Conservation (phyloP, 192 early-diverging fungal species). For the Entophlyctis luteolus region DNA sequence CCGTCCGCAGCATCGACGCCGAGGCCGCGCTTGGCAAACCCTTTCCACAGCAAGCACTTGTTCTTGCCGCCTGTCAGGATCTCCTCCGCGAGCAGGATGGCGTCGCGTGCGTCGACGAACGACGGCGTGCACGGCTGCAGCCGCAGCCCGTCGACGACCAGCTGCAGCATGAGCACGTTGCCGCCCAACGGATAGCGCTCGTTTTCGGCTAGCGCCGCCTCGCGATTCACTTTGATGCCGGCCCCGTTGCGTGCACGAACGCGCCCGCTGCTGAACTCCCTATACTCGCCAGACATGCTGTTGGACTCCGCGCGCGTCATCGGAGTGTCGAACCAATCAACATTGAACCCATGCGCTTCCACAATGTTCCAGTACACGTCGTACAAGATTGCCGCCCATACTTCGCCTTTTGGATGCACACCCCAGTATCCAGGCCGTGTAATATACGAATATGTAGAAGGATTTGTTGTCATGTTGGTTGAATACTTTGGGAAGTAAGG, state of each 20-base stretch:
- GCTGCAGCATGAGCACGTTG: constrained; percentile 45
- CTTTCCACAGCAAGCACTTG: constrained; percentile 48
- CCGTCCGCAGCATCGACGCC: constrained; percentile 62
- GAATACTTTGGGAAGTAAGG: constrained; percentile 58
- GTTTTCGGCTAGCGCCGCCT: background rate
- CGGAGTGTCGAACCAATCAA: constrained; percentile 44
- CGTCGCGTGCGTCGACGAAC: constrained; percentile 52
- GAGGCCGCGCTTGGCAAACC: constrained; percentile 84
- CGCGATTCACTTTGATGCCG: background rate
- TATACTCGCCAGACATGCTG: constrained; percentile 10
- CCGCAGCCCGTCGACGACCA: constrained; percentile 55
- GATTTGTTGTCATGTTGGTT: constrained; percentile 69
- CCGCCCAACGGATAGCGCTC: constrained; percentile 30
- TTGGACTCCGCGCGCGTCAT: background rate
- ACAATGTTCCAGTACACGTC: constrained; percentile 64
- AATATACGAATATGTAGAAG: constrained; percentile 74
- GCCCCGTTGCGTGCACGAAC: background rate
- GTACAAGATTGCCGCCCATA: constrained; percentile 91
- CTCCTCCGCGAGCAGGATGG: constrained; percentile 48
- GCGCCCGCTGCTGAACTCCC: constrained; percentile 33
- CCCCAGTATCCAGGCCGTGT: constrained; percentile 83
- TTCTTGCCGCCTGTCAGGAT: constrained; percentile 38
- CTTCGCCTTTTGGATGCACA: constrained; percentile 87
- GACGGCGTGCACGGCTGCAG: constrained; percentile 51
- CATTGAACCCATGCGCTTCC: constrained; percentile 49